Percentiles rank a stretch among this genome's conserved stretches.
Evolutionary conservation across 2,329 filamentous ascomycete species (phyloP).

Genomic region (Canariomyces notabilis): DNA sequence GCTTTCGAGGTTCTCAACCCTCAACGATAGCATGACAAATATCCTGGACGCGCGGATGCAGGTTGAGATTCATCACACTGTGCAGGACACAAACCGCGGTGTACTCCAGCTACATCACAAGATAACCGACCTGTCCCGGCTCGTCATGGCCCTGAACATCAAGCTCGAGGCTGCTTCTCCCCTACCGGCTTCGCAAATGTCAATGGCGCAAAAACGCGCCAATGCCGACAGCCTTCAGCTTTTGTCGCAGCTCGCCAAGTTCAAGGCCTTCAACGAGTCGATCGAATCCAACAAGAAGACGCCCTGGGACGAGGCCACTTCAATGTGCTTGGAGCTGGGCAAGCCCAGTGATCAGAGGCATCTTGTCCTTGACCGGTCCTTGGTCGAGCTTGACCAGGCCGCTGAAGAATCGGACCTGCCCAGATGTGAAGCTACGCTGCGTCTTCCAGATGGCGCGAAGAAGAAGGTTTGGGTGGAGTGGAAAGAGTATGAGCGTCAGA

Average conservation of each 20-base stretch:
- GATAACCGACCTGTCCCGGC: constrained; percentile 40
- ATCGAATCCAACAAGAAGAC: constrained; percentile 34
- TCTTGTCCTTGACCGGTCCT: constrained; percentile 33
- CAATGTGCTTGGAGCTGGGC: constrained; percentile 37
- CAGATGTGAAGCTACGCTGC: constrained; percentile 38
- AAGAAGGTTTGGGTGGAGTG: constrained; percentile 46
- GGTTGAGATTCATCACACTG: constrained; percentile 42
- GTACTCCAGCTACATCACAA: constrained; percentile 44
- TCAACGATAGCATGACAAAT: constrained; percentile 46
- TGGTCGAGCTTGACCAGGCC: constrained; percentile 31
- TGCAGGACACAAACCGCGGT: constrained; percentile 44
- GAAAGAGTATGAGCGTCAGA: constrained; percentile 42
- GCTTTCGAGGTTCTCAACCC: constrained; percentile 38
- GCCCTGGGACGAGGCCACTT: constrained; percentile 34
- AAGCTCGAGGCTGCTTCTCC: constrained; percentile 33
- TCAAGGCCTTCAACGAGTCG: constrained; percentile 47
- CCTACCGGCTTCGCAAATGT: constrained; percentile 28
- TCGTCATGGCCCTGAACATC: constrained; percentile 43
- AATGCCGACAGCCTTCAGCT: constrained; percentile 38
- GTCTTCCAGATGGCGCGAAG: constrained; percentile 28
- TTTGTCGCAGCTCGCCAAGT: constrained; percentile 42
- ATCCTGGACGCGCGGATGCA: constrained; percentile 44
- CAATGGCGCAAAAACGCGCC: constrained; percentile 33
- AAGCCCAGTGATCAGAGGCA: constrained; percentile 30
- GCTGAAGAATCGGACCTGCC: constrained; percentile 32